phyloP scores from a whole-genome alignment of 1,139 yeast genomes.

The Sugiyamaella paludigena region DNA sequence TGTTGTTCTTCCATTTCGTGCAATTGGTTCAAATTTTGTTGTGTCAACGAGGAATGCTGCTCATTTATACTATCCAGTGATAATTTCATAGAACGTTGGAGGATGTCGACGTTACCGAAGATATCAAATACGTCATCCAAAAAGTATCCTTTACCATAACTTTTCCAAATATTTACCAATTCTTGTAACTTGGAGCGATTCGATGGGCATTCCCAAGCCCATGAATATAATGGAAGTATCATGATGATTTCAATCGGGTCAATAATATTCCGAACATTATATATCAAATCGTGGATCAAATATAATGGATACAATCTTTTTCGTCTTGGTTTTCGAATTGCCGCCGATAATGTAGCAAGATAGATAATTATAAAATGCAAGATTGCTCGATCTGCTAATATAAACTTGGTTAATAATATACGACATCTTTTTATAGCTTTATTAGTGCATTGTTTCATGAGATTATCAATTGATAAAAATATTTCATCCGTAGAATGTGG shows the following conservation, averaged over 20 bases:
- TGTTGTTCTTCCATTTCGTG: background rate
- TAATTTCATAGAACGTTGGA: background rate
- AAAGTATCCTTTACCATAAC: background rate
- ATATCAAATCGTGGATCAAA: constrained; percentile 15
- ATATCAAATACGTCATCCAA: no score
- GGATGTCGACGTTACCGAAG: no score
- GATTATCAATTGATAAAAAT: constrained; percentile 6
- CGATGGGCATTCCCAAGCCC: constrained; percentile 13
- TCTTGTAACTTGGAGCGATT: constrained; percentile 13
- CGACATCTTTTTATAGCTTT: constrained; percentile 8
- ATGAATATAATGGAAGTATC: constrained; percentile 8
- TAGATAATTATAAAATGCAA: constrained; percentile 16
- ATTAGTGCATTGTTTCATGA: constrained; percentile 11
- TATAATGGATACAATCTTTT: constrained; percentile 18
- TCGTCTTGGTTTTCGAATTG: constrained; percentile 10
- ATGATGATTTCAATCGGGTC: background rate
- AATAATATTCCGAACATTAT: background rate
- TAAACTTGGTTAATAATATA: background rate
- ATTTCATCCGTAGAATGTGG: background rate
- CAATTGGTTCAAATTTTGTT: background rate
- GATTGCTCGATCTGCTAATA: constrained; percentile 1
- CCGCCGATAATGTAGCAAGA: constrained; percentile 12
- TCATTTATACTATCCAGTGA: background rate
- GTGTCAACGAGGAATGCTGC: background rate
- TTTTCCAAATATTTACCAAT: constrained; percentile 21